Percentiles rank a stretch among this genome's conserved stretches.
These are phyloP conservation scores for Fusarium gaditjirri DNA, from an alignment of 2,329 filamentous ascomycete genomes.

Conservation along the genomic window DNA sequence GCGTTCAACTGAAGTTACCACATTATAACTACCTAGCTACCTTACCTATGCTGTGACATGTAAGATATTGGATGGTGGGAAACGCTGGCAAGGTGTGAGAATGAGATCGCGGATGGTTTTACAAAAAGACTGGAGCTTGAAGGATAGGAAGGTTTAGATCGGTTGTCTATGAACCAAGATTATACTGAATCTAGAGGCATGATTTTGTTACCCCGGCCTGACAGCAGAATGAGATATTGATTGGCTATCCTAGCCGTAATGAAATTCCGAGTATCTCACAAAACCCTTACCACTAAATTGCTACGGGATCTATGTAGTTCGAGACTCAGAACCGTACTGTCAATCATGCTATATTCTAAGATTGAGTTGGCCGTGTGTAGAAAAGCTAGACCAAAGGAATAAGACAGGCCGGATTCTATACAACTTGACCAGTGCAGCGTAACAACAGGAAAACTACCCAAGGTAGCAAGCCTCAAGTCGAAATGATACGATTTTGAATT, in stretches of 20 bases:
- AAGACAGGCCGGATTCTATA: background rate
- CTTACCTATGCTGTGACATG: background rate
- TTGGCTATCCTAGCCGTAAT: background rate
- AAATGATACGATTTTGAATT: conserved; percentile 25
- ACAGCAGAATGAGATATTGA: background rate
- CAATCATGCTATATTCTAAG: background rate
- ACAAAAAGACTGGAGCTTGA: background rate
- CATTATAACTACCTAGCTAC: background rate
- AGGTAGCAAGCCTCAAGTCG: conserved; percentile 17
- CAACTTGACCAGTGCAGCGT: background rate
- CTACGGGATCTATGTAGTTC: background rate
- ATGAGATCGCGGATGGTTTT: background rate
- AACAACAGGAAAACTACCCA: conserved; percentile 16
- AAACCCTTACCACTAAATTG: background rate
- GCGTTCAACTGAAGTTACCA: background rate
- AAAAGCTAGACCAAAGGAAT: background rate
- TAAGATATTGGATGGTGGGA: background rate
- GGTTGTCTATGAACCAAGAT: background rate
- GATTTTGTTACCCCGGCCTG: background rate
- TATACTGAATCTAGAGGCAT: background rate
- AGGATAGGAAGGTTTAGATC: background rate
- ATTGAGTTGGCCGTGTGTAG: background rate
- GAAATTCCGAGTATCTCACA: background rate
- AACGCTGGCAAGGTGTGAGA: background rate
- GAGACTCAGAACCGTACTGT: background rate